Base-by-base conservation (phyloP, 768 basidiomycete genomes). In the Agaricus blazei region DNA sequence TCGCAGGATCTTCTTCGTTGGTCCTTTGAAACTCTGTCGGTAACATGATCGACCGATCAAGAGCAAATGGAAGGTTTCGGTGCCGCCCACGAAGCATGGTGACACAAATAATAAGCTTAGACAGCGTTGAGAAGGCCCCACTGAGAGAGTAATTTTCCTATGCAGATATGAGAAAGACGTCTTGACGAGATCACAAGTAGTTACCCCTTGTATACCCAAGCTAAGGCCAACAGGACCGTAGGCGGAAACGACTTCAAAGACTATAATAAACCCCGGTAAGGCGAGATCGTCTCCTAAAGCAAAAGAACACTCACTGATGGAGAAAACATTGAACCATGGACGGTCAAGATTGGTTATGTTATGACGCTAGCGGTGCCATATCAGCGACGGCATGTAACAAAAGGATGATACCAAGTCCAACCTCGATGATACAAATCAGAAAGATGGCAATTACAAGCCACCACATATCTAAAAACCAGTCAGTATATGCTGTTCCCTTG, bases 21-120 rank as follows among this genome's bases (percentile, higher is more conserved):
- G 34, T 34, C 34, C 11, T 3, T 11, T 34, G 7, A 11, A 34
- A 34, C 34, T 76, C 75, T n/a, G 50, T 65, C 3, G 75, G 75
- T 1, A 75, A 62, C 28, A 72, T 54, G 5, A 76, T 70, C 7
- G 85, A 83, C 51, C 84, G 75, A 68, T 87, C 84, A 15, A 88
- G 77, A 3, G 84, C 84, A 9, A 86, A 80, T 34, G 85, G 85
- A 3, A 87, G 61, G 1, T 87, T 88, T 60, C 88, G 75, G 67
- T 90, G 88, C 12, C 87, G 72, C 0, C 88, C 87, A 46, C 89
- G 81, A 40, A 92, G 80, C 90, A 93, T 92, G 56, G 92, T 83
- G 19, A 79, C 72, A 50, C 82, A 81, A 38, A 91, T 67, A 11
- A 92, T 79, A 4, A 92, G 67, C 66, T 90, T 93, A 2, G 87